These are phyloP conservation scores for Apophysomyces ossiformis DNA, from an alignment of 371 early-diverging fungal genomes.

Conservation along the genomic window DNA sequence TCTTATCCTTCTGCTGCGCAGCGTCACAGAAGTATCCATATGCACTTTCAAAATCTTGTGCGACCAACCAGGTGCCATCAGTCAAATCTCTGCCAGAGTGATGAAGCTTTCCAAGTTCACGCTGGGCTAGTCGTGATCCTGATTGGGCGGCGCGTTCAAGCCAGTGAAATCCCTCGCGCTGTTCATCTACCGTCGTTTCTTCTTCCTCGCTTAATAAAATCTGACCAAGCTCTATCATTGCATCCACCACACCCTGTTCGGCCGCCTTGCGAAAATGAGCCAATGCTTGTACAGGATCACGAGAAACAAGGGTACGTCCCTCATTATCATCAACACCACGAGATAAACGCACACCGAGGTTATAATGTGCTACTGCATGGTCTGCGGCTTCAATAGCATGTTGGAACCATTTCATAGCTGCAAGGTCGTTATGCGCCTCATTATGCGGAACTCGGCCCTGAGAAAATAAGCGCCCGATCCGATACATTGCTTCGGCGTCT, in stretches of 20 bases:
- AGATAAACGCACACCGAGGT: constrained; percentile 37
- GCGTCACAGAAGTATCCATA: constrained; percentile 49
- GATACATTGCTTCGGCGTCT: constrained; percentile 52
- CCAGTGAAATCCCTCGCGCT: constrained; percentile 29
- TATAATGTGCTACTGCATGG: constrained; percentile 41
- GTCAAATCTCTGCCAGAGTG: constrained; percentile 30
- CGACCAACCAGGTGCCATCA: constrained; percentile 15
- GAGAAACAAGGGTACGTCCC: constrained; percentile 13
- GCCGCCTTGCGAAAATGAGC: constrained; percentile 43
- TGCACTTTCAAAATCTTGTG: constrained; percentile 49
- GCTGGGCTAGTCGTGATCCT: constrained; percentile 40
- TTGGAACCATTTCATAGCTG: constrained; percentile 40
- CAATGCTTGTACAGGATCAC: constrained; percentile 24
- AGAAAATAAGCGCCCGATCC: constrained; percentile 46
- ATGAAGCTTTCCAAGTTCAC: constrained; percentile 44
- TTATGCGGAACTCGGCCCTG: constrained; percentile 26
- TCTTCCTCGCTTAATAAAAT: constrained; percentile 24
- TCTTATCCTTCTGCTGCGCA: constrained; percentile 31
- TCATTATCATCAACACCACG: constrained; percentile 30
- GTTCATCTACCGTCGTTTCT: neutral
- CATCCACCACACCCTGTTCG: constrained; percentile 35
- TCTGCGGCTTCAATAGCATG: constrained; percentile 34
- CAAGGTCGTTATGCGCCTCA: constrained; percentile 27
- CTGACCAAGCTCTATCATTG: constrained; percentile 43
- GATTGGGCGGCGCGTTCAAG: constrained; percentile 42